Percentiles rank a stretch among this genome's conserved stretches.
Evolutionary conservation across 2,329 filamentous ascomycete species (phyloP).

Genomic region (Moelleriella libera): DNA sequence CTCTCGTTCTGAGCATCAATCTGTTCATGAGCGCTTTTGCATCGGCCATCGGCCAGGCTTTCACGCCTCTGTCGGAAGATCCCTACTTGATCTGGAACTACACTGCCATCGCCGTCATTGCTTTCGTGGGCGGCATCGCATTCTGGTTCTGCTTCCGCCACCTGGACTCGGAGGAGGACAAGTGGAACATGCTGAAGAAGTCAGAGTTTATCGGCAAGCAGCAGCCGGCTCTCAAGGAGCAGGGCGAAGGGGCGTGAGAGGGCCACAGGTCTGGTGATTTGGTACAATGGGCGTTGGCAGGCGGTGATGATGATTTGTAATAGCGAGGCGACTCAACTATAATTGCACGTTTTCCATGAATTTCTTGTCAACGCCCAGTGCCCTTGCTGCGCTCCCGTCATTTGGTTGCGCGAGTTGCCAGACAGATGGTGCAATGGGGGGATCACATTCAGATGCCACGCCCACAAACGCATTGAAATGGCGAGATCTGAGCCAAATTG

Average conservation of each 20-base stretch:
- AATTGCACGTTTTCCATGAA: no score
- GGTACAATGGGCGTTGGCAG: no score
- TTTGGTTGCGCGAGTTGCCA: no score
- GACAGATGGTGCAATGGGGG: no score
- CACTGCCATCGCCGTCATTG: conserved; percentile 44
- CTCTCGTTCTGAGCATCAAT: conserved; percentile 55
- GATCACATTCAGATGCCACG: no score
- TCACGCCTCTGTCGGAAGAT: conserved; percentile 46
- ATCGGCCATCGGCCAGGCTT: conserved; percentile 55
- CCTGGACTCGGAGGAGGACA: conserved; percentile 55
- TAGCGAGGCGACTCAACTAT: no score
- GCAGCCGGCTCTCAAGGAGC: conserved; percentile 15
- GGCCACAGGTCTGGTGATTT: background rate
- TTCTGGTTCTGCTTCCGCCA: conserved; percentile 58
- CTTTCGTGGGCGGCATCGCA: conserved; percentile 43
- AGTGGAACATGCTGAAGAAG: conserved; percentile 46
- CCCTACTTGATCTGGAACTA: conserved; percentile 64
- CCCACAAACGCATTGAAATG: no score
- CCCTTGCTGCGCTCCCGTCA: no score
- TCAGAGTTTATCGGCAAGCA: conserved; percentile 26
- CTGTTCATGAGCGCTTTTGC: conserved; percentile 59
- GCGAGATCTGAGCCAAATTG: no score
- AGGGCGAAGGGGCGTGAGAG: background rate
- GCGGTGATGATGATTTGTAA: no score
- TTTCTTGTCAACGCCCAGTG: no score